Base-by-base conservation (phyloP, 768 basidiomycete species). In the Cyclocybe aegerita region DNA sequence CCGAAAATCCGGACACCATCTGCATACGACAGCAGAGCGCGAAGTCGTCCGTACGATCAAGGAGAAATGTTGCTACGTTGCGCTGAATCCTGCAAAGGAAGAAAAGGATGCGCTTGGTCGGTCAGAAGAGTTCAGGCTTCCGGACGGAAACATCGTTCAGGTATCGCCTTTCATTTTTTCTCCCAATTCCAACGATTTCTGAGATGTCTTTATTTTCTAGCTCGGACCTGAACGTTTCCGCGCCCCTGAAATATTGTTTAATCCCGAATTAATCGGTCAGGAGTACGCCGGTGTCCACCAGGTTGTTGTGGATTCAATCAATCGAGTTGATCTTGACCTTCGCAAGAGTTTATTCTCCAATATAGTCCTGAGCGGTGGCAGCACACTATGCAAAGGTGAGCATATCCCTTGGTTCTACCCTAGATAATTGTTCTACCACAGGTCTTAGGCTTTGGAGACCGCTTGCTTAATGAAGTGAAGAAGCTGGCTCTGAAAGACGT, bases 261-360 rank as follows among this genome's bases (percentile, higher is more conserved):
- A 97, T 65, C 97, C 97, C 29, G 95, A 98, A 67, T 72, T 98
- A 43, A 88, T 98, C 58, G 97, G 97, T 6, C 86, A 91, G 60
- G 97, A 99, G 70, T 94, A 96, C 62, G 87, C 92, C 17, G 97
- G 97, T 46, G 93, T 98, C 9, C 97, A 98, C 68, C 95, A 99
- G 69, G 93, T 98, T 34, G 89, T 98, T 9, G 93, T 98, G n/a
- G 94, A 99, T 72, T 95, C 95, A 7, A 98, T 98, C 67, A 92
- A 88, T 69, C 80, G 94, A 38, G 93, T 97, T 32, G 97, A 99
- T 73, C 74, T 98, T 60, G 97, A 99, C 75, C 79, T 99, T 55
- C 82, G 97, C 50, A 97, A 98, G 74, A 90, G 83, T 55, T 74
- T 99, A 46, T 99, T 93, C 69, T 92, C 93, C 39, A 99, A 98